Conservation (phyloP, 345 rosid genomes). For the Isatis tinctoria region DNA sequence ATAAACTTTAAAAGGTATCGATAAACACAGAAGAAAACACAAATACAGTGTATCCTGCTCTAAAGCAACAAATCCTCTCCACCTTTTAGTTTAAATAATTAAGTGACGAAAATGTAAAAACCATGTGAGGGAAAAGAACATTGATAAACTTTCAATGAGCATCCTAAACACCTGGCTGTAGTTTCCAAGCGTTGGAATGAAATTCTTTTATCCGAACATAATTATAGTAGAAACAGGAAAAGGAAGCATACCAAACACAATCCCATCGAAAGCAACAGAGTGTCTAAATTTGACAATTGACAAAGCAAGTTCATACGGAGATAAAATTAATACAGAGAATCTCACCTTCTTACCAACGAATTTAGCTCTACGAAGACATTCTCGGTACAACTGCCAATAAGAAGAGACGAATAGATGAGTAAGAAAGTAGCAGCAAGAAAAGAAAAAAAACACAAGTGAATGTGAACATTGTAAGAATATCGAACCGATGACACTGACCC, state of each 20-base stretch:
- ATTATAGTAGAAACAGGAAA: not conserved
- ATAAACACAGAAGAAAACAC: not conserved
- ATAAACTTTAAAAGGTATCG: not conserved
- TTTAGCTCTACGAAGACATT: conserved; percentile 93
- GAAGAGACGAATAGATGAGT: conserved; percentile 1
- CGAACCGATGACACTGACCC: conserved; percentile 49
- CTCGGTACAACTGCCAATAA: conserved; percentile 74
- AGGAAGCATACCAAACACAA: not conserved
- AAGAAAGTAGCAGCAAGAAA: not conserved
- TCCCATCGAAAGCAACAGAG: not conserved
- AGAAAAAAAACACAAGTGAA: not conserved
- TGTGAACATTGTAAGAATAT: not conserved
- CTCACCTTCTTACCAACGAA: conserved; percentile 73
- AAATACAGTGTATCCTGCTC: not conserved
- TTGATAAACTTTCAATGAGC: not conserved
- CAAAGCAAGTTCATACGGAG: not conserved
- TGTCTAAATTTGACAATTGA: not conserved
- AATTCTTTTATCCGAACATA: not conserved
- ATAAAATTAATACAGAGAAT: not conserved
- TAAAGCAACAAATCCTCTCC: not conserved
- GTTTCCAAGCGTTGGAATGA: not conserved
- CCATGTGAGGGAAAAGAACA: not conserved
- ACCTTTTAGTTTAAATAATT: not conserved
- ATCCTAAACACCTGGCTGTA: no score
- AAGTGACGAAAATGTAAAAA: not conserved